A percentile compares a stretch with the other conserved stretches of the same genome.
phyloP scores from a whole-genome alignment of 495 filamentous ascomycete species.

The Ramalina peruviana region DNA sequence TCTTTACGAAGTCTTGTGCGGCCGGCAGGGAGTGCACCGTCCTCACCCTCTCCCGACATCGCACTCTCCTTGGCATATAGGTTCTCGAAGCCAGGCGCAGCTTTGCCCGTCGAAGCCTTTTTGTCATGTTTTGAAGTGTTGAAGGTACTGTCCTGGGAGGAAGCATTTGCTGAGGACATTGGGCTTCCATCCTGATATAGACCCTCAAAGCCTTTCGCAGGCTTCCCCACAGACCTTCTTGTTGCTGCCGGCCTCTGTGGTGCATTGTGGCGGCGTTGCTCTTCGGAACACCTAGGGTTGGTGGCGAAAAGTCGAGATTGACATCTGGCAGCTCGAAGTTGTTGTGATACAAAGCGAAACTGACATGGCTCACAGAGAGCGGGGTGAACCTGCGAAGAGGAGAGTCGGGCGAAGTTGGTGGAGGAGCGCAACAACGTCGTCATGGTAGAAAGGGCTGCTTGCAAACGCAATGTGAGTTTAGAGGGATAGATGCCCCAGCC shows the following conservation, averaged over 20 bases:
- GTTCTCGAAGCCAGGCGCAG: constrained; percentile 14
- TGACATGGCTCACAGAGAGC: constrained; percentile 27
- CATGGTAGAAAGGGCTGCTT: constrained; percentile 29
- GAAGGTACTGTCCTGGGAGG: no score
- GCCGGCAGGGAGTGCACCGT: background rate
- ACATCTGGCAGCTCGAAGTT: constrained; percentile 30
- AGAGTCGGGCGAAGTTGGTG: constrained; percentile 47
- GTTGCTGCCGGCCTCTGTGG: constrained; percentile 15
- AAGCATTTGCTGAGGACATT: constrained; percentile 18
- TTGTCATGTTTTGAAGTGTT: constrained; percentile 21
- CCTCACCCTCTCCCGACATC: constrained; percentile 22
- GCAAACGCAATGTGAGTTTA: no score
- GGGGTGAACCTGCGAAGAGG: constrained; percentile 36
- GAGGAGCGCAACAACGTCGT: constrained; percentile 52
- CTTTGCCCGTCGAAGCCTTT: constrained; percentile 25
- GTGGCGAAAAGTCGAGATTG: constrained; percentile 43
- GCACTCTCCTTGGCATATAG: constrained; percentile 17
- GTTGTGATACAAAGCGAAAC: constrained; percentile 25
- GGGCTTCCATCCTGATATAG: constrained; percentile 26
- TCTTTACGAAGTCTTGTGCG: constrained; percentile 20
- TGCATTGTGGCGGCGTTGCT: constrained; percentile 23
- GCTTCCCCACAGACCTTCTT: constrained; percentile 20
- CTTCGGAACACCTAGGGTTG: constrained; percentile 32
- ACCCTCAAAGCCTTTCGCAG: constrained; percentile 31
- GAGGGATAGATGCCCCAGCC: no score